Conservation (phyloP, 164 flowering plant genomes). For the Platanus orientalis region DNA sequence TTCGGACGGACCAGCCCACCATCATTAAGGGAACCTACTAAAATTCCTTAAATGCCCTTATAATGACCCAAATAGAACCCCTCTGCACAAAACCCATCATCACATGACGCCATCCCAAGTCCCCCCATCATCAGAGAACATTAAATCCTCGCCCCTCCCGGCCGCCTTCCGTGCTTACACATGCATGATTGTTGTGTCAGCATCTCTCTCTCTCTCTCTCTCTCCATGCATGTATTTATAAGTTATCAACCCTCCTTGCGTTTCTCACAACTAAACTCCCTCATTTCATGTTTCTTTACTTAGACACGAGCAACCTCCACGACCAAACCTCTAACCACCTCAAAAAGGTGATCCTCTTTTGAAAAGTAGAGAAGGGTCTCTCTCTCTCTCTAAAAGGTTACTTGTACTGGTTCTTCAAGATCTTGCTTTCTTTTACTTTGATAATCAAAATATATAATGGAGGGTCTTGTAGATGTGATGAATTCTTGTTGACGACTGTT, state of each 20-base stretch:
- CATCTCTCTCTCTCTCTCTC: conserved; percentile 25
- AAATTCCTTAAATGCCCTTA: conserved; percentile 17
- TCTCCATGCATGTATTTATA: no score
- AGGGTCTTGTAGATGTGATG: not conserved
- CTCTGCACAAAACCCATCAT: conserved; percentile 33
- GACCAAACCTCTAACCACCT: conserved; percentile 25
- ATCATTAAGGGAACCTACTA: conserved; percentile 38
- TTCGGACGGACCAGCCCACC: conserved; percentile 65
- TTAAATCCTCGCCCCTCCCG: no score
- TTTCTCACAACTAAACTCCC: no score
- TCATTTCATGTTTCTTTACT: conserved; percentile 13
- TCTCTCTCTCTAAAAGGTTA: no score
- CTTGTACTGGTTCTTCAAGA: conserved; percentile 5
- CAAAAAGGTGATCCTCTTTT: conserved; percentile 53
- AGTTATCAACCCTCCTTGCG: no score
- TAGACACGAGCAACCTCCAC: conserved; percentile 24
- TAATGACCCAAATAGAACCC: conserved; percentile 11
- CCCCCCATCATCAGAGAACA: conserved; percentile 29
- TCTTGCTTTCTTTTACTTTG: conserved; percentile 19
- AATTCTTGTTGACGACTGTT: not conserved
- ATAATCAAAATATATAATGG: not conserved
- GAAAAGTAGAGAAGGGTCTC: conserved; percentile 25
- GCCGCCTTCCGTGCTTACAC: conserved; percentile 61
- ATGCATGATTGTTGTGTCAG: conserved; percentile 83
- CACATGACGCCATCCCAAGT: conserved; percentile 51